Evolutionary conservation across 2,329 filamentous ascomycete species (phyloP), one percentile per base, ranked within the genome.

Genomic region (Dactylellina drechsleri): DNA sequence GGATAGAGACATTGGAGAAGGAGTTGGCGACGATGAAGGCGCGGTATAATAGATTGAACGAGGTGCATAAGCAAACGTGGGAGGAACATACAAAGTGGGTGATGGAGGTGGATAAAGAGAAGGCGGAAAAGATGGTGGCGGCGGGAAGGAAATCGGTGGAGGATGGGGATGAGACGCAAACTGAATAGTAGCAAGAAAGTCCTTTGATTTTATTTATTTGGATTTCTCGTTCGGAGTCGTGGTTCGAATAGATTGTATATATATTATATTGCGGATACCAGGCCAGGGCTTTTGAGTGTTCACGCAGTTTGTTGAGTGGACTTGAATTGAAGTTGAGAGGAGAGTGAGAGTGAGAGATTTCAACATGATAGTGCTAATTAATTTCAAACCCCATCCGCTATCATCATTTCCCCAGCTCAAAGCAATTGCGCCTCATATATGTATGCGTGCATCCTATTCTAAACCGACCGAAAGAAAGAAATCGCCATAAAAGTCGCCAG

Each of bases 31-130:
- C 67, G 28, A 60, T 79, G 47, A 78, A 79, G 68, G 78, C 78
- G 31, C 65, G 76, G 60, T 79, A 79, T 64, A 77, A 79, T 26
- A 64, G 77, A 26, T 59, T 79, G 10, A 78, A 66, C 56, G 65
- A 74, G 41, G 56, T 79, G 59, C 79, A 79, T 31, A 74, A 76
- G 45, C 77, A 78, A 45, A 79, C 78, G 41, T 79, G 79, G 79
- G 77, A 79, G 45, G 66, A 73, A 28, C 75, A 77, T 26, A 65
- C 74, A 6, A 77, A 76, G 58, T 72, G 64, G 71, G 66, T 77
- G 28, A 64, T 77, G 71, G 76, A 76, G n/a, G 74, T 68, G 13
- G 72, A 71, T 67, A 71, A 67, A 12, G 70, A 66, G 6, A 75
- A 72, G 23, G 71, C 66, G n/a, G 71, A 66, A 61, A 76, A 72